Conservation (phyloP, 2,329 filamentous ascomycete species). For the Cercospora sp. region DNA sequence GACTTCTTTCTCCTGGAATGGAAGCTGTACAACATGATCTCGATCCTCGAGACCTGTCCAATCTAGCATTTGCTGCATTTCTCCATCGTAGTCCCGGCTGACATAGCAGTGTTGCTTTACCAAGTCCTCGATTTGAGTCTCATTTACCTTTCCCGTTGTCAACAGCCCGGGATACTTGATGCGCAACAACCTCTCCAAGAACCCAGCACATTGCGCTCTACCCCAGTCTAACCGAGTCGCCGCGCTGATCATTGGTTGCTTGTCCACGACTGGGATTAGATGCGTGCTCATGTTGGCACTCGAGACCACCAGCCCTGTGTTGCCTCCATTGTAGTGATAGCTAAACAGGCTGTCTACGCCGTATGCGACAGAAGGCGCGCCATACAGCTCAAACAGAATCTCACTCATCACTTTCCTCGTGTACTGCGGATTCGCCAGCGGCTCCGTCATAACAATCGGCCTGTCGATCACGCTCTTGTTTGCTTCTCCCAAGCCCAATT, state of each 20-base stretch:
- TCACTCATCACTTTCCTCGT: constrained; percentile 84
- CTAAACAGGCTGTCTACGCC: constrained; percentile 97
- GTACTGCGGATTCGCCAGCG: constrained; percentile 87
- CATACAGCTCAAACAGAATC: constrained; percentile 94
- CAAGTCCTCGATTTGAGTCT: constrained; percentile 83
- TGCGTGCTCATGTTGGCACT: constrained; percentile 94
- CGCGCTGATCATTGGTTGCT: constrained; percentile 79
- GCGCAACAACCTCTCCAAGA: constrained; percentile 81
- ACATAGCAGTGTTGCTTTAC: constrained; percentile 88
- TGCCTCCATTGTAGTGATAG: constrained; percentile 86
- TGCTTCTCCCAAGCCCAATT: constrained; percentile 79
- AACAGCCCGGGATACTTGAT: constrained; percentile 91
- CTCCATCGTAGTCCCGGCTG: constrained; percentile 76
- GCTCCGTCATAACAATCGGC: constrained; percentile 92
- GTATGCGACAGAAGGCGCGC: constrained; percentile 83
- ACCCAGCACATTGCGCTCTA: constrained; percentile 84
- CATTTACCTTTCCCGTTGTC: constrained; percentile 65
- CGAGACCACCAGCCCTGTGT: constrained; percentile 82
- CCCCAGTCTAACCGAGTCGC: constrained; percentile 94
- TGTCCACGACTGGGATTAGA: constrained; percentile 87
- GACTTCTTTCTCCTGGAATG: constrained; percentile 86
- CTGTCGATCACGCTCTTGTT: constrained; percentile 70
- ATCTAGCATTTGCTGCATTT: constrained; percentile 75
- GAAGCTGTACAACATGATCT: constrained; percentile 86
- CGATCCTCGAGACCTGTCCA: constrained; percentile 91